Percentiles rank a stretch among this genome's conserved stretches.
phyloP scores from a whole-genome alignment of 2,329 filamentous ascomycete species.

The Microdochium trichocladiopsis region DNA sequence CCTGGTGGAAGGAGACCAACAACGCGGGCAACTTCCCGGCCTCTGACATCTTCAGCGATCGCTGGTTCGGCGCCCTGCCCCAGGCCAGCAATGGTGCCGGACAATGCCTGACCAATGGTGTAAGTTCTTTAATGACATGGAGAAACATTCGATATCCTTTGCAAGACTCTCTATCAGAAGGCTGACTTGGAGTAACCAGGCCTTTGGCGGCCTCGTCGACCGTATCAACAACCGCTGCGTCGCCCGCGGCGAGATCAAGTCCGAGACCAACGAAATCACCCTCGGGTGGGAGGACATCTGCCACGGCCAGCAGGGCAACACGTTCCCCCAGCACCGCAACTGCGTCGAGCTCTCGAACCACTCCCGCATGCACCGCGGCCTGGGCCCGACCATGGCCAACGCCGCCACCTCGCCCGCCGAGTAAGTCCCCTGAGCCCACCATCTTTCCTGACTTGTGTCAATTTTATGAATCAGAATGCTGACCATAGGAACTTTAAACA shows the following conservation, averaged over 20 bases:
- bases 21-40: constrained; percentile 1
- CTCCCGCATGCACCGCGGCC: not conserved
- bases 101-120: constrained; percentile 1
- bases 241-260: not conserved
- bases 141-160: not conserved
- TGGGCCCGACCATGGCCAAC: constrained; percentile 1
- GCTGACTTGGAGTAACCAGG: not conserved
- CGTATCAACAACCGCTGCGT: not conserved
- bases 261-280: not conserved
- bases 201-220: not conserved
- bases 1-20: constrained; percentile 1
- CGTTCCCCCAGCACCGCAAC: not conserved
- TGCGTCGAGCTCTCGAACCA: constrained; percentile 4
- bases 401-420: not conserved
- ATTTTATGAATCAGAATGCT: too few species aligned
- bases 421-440: not conserved
- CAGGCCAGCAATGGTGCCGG: not conserved
- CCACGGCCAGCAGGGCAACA: not conserved
- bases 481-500: too few species aligned
- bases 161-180: not conserved
- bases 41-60: not conserved
- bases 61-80: constrained; percentile 8
- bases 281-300: not conserved
- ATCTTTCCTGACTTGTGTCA: not conserved
- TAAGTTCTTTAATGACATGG: constrained; percentile 3